Evolutionary conservation across 257 asterid genomes (phyloP).

Genomic region (Craterostigma plantagineum): DNA sequence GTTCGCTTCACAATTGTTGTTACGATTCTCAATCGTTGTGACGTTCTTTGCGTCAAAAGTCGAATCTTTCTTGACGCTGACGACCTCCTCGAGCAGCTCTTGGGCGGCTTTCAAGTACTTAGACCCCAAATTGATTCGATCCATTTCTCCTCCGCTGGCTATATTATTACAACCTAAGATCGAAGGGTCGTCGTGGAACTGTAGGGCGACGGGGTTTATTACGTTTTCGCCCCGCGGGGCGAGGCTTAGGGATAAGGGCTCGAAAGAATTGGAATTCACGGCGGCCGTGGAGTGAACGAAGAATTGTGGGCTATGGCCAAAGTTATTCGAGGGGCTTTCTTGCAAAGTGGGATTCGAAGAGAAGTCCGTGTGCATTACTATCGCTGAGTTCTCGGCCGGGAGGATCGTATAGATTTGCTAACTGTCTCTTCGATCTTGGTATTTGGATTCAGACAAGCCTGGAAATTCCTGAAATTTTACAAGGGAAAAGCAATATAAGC

Average conservation of each 20-base stretch:
- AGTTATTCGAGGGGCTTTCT: conserved; percentile 13
- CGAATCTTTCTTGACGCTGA: conserved; percentile 36
- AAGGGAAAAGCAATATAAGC: too few species aligned
- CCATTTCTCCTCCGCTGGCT: conserved; percentile 16
- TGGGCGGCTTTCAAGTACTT: conserved; percentile 73
- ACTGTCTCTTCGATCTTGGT: too few species aligned
- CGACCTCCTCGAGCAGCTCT: conserved; percentile 65
- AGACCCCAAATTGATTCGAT: conserved; percentile 31
- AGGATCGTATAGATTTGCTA: too few species aligned
- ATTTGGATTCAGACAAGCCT: too few species aligned
- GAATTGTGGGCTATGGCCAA: conserved; percentile 9
- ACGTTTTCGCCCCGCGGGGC: conserved; percentile 27
- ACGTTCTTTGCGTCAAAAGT: too few species aligned
- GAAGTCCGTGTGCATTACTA: conserved; percentile 50
- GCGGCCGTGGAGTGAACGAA: conserved; percentile 26
- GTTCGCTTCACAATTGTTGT: conserved; percentile 13
- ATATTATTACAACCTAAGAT: conserved; percentile 17
- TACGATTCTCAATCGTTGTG: conserved; percentile 25
- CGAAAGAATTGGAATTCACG: conserved; percentile 31
- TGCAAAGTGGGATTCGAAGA: conserved; percentile 29
- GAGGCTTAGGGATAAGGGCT: conserved; percentile 61
- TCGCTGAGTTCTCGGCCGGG: too few species aligned
- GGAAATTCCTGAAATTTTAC: too few species aligned
- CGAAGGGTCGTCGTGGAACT: conserved; percentile 22
- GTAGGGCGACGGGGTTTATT: conserved; percentile 25